These are phyloP conservation scores for Globisporangium splendens DNA, from an alignment of 352 stramenopile species.

Conservation along the genomic window DNA sequence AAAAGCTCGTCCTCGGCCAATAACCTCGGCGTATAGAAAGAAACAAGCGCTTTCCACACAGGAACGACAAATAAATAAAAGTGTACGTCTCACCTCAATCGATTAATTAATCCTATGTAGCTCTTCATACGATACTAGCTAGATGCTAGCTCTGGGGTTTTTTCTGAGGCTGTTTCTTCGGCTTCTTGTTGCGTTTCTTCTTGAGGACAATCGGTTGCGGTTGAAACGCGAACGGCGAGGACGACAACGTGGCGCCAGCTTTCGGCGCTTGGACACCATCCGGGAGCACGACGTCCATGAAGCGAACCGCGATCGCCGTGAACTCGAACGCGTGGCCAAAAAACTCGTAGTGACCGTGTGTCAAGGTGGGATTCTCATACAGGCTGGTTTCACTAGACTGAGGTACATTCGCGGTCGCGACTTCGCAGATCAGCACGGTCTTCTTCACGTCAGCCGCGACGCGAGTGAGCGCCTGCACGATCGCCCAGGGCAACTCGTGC, in stretches of 20 bases:
- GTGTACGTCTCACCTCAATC: conserved; percentile 8
- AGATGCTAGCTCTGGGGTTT: neutral
- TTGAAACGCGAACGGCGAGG: conserved; percentile 33
- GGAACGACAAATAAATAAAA: neutral
- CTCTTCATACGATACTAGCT: neutral
- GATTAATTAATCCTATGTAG: neutral
- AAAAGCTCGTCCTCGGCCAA: conserved; percentile 48
- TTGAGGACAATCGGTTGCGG: conserved; percentile 34
- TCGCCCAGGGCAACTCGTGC: conserved; percentile 32
- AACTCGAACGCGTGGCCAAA: conserved; percentile 30
- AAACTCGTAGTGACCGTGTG: conserved; percentile 29
- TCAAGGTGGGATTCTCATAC: conserved; percentile 8
- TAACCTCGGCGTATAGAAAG: neutral
- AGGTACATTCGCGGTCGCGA: conserved; percentile 2
- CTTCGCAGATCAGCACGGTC: conserved; percentile 59
- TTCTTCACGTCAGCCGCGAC: conserved; percentile 79
- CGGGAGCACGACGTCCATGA: conserved; percentile 41
- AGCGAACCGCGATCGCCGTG: conserved; percentile 46
- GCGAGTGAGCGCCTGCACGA: conserved; percentile 64
- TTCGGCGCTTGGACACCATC: neutral
- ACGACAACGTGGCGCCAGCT: conserved; percentile 5
- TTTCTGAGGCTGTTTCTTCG: conserved; percentile 2
- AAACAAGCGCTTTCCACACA: too few species aligned
- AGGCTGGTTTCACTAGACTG: neutral
- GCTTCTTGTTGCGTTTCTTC: conserved; percentile 22